Conservation (phyloP, 2,329 filamentous ascomycete species). For the Lachnellula hyalina region DNA sequence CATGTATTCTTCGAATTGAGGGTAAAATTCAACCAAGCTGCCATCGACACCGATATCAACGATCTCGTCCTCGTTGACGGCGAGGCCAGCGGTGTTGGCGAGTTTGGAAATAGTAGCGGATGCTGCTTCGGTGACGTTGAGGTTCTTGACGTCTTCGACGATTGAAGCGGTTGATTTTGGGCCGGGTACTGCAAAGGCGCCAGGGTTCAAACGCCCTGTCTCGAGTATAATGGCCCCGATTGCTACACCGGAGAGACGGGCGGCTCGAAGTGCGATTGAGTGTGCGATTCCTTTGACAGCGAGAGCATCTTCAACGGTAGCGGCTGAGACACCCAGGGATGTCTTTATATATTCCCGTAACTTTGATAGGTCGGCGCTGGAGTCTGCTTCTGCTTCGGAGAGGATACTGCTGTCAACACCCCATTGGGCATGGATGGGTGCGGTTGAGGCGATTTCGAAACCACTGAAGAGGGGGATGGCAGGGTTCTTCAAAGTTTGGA, state of each 20-base stretch:
- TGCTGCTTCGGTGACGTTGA: slow-evolving; percentile 22
- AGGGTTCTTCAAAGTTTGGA: slow-evolving; percentile 66
- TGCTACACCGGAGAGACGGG: slow-evolving; percentile 80
- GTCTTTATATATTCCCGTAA: slow-evolving; percentile 75
- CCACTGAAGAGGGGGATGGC: slow-evolving; percentile 69
- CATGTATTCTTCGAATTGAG: slow-evolving; percentile 83
- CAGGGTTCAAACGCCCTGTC: slow-evolving; percentile 62
- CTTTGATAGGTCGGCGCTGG: slow-evolving; percentile 62
- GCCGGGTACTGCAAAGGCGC: slow-evolving; percentile 6
- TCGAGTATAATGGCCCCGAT: slow-evolving; percentile 80
- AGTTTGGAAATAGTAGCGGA: slow-evolving; percentile 25
- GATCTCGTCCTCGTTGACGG: slow-evolving; percentile 52
- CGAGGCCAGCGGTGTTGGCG: slow-evolving; percentile 20
- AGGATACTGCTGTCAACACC: slow-evolving; percentile 88
- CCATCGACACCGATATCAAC: slow-evolving; percentile 92
- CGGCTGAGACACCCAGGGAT: slow-evolving; percentile 68
- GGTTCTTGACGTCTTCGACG: slow-evolving; percentile 22
- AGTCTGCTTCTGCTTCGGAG: slow-evolving; percentile 79
- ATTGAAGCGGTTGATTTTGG: slow-evolving; percentile 24
- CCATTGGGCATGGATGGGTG: slow-evolving; percentile 73
- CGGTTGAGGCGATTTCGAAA: slow-evolving; percentile 66
- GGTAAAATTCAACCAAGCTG: slow-evolving; percentile 92
- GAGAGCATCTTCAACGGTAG: slow-evolving; percentile 77
- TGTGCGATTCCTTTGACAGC: slow-evolving; percentile 79
- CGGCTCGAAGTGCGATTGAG: slow-evolving; percentile 83